These are phyloP conservation scores for Rhododendron vialii DNA, from an alignment of 148 eudicot species.

Conservation along the genomic window DNA sequence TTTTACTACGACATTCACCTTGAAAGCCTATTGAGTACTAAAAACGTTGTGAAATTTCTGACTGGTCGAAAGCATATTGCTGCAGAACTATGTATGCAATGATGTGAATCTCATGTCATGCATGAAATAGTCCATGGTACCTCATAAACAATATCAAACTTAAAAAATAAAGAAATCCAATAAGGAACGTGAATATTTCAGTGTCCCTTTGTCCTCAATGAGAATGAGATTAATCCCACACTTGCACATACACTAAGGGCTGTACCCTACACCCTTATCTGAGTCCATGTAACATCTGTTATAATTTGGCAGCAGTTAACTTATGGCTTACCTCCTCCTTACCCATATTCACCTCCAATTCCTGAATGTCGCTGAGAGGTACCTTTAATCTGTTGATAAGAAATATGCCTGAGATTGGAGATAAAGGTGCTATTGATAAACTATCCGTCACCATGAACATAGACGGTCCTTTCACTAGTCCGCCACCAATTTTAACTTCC, in stretches of 20 bases:
- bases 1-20: neutral
- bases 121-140: neutral
- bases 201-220: neutral
- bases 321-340: conserved; percentile 8
- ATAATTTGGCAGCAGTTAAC: neutral
- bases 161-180: neutral
- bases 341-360: conserved; percentile 3
- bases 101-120: neutral
- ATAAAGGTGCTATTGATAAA: conserved; percentile 9
- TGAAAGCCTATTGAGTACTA: neutral
- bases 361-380: neutral
- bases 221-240: neutral
- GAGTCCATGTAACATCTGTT: neutral
- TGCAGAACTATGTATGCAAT: neutral
- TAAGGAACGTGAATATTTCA: neutral
- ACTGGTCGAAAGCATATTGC: neutral
- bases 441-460: conserved; percentile 9
- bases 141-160: neutral
- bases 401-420: neutral
- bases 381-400: neutral
- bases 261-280: neutral
- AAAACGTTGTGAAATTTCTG: neutral
- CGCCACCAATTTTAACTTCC: neutral
- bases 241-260: neutral
- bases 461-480: neutral